Evolutionary conservation across 2,329 filamentous ascomycete genomes (phyloP), one percentile per base, ranked within the genome.

Genomic region (Phaeophleospora eucalypticola): DNA sequence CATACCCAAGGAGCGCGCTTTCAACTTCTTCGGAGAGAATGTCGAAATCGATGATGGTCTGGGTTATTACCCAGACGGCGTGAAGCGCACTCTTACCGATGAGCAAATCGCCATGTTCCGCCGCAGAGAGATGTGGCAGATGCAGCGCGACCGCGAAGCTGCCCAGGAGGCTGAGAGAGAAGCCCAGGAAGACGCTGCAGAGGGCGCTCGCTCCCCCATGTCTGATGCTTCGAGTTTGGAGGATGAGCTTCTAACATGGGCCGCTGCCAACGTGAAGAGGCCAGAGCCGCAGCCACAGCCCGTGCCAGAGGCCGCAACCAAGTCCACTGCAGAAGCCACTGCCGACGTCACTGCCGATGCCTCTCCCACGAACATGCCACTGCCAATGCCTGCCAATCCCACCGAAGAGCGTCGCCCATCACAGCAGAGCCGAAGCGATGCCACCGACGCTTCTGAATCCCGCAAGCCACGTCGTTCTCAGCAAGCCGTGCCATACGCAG

Each of bases 61-160:
- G 14, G 91, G 89, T 15, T 91, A 88, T 67, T 97, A 97, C 58
- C 69, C 79, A 1, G 90, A 97, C 62, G 90, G 91, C 2, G 81
- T 83, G 51, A 93, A 93, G 65, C 84, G 91, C 34, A 95, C 89
- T 15, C 74, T 97, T 59, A 96, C 90, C 8, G 87, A 96, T 61
- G 87, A 89, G 58, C 87, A 96, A 71, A 88, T 96, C 57, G 81
- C 81, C 43, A 91, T 95, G 51, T 96, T 96, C 65, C 79, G 90
- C 51, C 88, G 94, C 63, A 91, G 87, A 2, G 91, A 97, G 67
- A 78, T 95, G 17, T 83, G 93, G 61, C 70, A 80, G 10, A 71
- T 95, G 33, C 72, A 87, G 19, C 80, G 80, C 52, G 72, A 76
- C 33, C 41, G 54, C 32, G 39, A 49, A 36, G 44, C 45, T 27